A percentile compares a stretch with the other conserved stretches of the same genome.
phyloP scores from a whole-genome alignment of 106 monocot species.

The Phalaenopsis equestris region DNA sequence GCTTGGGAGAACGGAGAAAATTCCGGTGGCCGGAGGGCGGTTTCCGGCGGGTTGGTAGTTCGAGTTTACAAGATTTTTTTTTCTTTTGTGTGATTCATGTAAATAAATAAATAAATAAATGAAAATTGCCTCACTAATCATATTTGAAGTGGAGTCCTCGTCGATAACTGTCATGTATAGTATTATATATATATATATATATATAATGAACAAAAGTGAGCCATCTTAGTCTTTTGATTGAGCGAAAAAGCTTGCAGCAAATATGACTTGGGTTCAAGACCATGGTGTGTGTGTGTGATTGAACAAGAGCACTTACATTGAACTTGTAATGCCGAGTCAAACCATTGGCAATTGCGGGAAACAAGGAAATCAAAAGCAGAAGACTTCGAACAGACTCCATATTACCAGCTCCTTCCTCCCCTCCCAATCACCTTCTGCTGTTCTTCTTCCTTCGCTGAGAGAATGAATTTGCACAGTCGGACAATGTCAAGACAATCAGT shows the following conservation, averaged over 20 bases:
- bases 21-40: not conserved
- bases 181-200: too few relatives aligned
- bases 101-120: too few relatives aligned
- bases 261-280: too few relatives aligned
- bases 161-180: too few relatives aligned
- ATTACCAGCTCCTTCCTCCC: not conserved
- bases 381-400: constrained; percentile 5
- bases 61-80: not conserved
- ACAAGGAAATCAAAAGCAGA: constrained; percentile 13
- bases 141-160: too few relatives aligned
- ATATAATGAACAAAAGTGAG: too few relatives aligned
- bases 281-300: too few relatives aligned
- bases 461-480: not conserved
- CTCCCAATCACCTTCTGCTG: not conserved
- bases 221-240: too few relatives aligned
- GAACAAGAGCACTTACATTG: constrained; percentile 30
- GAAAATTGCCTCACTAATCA: too few relatives aligned
- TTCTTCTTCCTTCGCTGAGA: not conserved
- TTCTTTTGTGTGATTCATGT: too few relatives aligned
- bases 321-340: constrained; percentile 48
- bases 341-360: constrained; percentile 16
- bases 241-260: too few relatives aligned
- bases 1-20: not conserved
- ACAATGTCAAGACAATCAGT: constrained; percentile 15
- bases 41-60: not conserved